Evolutionary conservation across 345 rosid genomes (phyloP).

Genomic region (Schrenkiella parvula): DNA sequence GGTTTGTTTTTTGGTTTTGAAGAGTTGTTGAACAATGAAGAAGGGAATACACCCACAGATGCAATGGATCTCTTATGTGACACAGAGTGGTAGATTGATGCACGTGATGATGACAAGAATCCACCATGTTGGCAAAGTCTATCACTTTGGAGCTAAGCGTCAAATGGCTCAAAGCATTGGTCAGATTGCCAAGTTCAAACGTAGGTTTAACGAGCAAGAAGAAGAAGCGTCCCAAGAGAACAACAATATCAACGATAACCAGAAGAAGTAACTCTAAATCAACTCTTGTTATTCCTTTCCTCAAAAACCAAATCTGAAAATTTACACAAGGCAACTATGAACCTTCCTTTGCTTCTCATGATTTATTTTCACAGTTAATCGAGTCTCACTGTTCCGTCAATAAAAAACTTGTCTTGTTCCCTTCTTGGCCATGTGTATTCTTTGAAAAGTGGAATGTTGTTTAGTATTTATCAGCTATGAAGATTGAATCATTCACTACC

Average conservation of each 20-base stretch:
- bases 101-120: constrained; percentile 87
- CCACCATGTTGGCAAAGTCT: constrained; percentile 75
- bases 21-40: constrained; percentile 54
- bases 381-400: not conserved
- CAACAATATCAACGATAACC: constrained; percentile 10
- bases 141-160: constrained; percentile 81
- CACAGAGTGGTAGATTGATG: constrained; percentile 87
- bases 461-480: not conserved
- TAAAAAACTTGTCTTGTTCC: not conserved
- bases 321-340: not conserved
- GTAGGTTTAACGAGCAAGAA: constrained; percentile 62
- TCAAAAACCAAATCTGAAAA: not conserved
- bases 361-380: not conserved
- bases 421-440: not conserved
- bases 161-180: constrained; percentile 86
- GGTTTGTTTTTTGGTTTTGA: constrained; percentile 5
- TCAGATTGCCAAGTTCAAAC: constrained; percentile 80
- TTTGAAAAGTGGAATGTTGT: not conserved
- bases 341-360: constrained; percentile 1
- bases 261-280: constrained; percentile 11
- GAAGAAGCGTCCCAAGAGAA: constrained; percentile 30
- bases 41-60: constrained; percentile 91
- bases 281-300: not conserved
- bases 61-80: constrained; percentile 96
- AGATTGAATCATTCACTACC: not conserved